Evolutionary conservation across 192 early-diverging fungal species (phyloP).

Genomic region (Backusella morwellensis): DNA sequence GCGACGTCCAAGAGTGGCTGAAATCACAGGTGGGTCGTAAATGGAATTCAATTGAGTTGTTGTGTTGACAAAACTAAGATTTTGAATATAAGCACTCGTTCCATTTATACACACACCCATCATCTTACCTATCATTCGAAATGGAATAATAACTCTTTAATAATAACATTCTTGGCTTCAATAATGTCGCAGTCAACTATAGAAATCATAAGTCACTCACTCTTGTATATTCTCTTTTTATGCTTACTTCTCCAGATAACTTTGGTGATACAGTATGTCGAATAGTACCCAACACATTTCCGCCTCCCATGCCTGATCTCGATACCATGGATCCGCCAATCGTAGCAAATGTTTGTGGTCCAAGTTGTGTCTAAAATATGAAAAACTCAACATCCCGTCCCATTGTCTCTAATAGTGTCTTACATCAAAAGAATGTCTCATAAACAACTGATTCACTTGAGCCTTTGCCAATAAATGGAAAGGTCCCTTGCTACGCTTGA

Average conservation of each 20-base stretch:
- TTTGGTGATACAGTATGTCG: conserved; percentile 74
- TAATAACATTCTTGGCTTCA: conserved; percentile 28
- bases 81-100: neutral
- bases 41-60: conserved; percentile 51
- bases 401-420: neutral
- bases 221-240: neutral
- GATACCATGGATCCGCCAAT: conserved; percentile 64
- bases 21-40: conserved; percentile 63
- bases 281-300: conserved; percentile 75
- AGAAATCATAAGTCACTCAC: neutral
- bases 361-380: conserved; percentile 47
- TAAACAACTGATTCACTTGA: conserved; percentile 47
- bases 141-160: conserved; percentile 32
- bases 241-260: conserved; percentile 67
- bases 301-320: conserved; percentile 67
- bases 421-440: conserved; percentile 68
- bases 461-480: conserved; percentile 33
- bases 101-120: neutral
- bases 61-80: conserved; percentile 64
- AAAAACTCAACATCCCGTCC: neutral
- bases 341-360: conserved; percentile 44
- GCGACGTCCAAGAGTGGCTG: conserved; percentile 60
- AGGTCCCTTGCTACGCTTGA: conserved; percentile 9
- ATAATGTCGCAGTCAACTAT: conserved; percentile 23
- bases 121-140: conserved; percentile 17